Base-by-base conservation (phyloP, 805 yeast species). In the Candida sanyiensis region DNA sequence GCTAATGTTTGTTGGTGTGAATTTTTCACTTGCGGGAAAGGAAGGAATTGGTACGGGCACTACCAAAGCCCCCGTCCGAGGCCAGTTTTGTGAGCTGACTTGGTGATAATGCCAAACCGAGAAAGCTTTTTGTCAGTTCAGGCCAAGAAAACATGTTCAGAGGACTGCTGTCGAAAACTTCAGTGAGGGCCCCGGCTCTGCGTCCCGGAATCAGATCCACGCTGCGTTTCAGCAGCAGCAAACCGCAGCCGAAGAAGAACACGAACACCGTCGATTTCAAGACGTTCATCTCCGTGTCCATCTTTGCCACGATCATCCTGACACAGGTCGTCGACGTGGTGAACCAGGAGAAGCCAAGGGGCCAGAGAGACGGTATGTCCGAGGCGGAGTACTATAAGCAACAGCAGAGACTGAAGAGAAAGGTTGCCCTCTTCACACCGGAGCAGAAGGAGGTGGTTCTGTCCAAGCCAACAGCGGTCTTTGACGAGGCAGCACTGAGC, bases 391-490 rank as follows among this genome's bases (percentile, higher is more conserved):
- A 61, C 68, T 77, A 59, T 51, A 67, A 57, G 34, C 62, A 58
- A 10, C 61, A 63, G 49, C 64, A 69, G 10, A 77, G 80, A 6
- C 59, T 77, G 51, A 75, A 63, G 48, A 66, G 83, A 52, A 62
- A 76, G 31, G 55, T 61, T 25, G 62, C 69, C 35, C 44, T 74
- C 37, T 66, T 75, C 38, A 48, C 59, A 2, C 59, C 55, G 5
- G 72, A 66, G 24, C 60, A 65, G 13, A 59, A 71, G 33, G 62
- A 69, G 42, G 63, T 69, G 24, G 61, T 67, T 25, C 67, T 68
- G 45, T 63, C 63, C 7, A 56, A 72, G n/a, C n/a, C n/a, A 31
- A 25, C 43, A 5, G 34, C 34, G 5, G 33, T 54, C 47, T 11
- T 38, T 27, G 40, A 42, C 51, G 8, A 39, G n/a, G 7, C 42